A percentile compares a stretch with the other conserved stretches of the same genome.
Conservation (phyloP, 2,329 filamentous ascomycete species). For the Cadophora sp. region DNA sequence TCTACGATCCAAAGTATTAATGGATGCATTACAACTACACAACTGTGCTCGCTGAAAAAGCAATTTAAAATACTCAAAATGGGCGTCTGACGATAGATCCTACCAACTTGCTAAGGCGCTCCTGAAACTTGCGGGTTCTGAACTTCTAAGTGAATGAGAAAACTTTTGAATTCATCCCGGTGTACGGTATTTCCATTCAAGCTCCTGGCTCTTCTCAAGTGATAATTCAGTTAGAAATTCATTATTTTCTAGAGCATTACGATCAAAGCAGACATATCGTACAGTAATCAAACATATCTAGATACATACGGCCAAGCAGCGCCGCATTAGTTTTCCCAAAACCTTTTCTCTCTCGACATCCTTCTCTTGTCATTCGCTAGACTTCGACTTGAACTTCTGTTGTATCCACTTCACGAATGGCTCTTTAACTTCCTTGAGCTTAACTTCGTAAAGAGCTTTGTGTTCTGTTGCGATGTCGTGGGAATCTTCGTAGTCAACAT, state of each 20-base stretch:
- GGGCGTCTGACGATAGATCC: too few species aligned
- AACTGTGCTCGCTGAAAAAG: too few species aligned
- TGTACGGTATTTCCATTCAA: too few species aligned
- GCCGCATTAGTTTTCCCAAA: neutral
- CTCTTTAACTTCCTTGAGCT: constrained; percentile 29
- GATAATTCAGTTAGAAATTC: neutral
- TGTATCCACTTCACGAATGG: constrained; percentile 32
- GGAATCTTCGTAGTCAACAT: constrained; percentile 60
- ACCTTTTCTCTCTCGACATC: neutral
- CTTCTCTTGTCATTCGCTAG: neutral
- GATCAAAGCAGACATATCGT: neutral
- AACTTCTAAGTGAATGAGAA: too few species aligned
- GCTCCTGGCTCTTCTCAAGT: too few species aligned
- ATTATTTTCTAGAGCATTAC: neutral
- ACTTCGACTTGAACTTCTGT: constrained; percentile 22
- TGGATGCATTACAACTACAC: neutral
- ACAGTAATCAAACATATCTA: neutral
- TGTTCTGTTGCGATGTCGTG: constrained; percentile 36
- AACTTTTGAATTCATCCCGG: too few species aligned
- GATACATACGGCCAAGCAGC: neutral
- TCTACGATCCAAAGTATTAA: neutral
- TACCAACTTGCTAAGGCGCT: too few species aligned
- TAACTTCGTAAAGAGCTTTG: constrained; percentile 34
- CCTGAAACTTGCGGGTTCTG: too few species aligned
- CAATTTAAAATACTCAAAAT: too few species aligned